Percentiles rank a stretch among this genome's conserved stretches.
Evolutionary conservation across 768 basidiomycete genomes (phyloP).

Genomic region (Crassisporium funariophilum): DNA sequence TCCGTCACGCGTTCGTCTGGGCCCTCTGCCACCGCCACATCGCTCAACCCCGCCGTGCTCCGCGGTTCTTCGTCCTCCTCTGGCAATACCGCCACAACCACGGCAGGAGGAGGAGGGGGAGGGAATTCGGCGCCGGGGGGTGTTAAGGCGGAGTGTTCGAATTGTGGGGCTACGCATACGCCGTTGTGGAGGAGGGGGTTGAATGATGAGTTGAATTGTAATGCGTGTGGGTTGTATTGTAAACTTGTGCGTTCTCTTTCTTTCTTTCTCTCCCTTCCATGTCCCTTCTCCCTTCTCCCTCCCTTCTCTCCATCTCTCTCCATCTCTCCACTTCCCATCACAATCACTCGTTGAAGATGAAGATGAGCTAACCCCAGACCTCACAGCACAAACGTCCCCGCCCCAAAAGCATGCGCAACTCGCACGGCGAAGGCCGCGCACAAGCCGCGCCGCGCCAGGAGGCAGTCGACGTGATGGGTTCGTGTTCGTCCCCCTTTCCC

Average conservation of each 20-base stretch:
- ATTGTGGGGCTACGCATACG: constrained; percentile 87
- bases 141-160: constrained; percentile 83
- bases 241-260: constrained; percentile 60
- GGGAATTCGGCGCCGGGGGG: constrained; percentile 52
- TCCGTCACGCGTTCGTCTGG: constrained; percentile 54
- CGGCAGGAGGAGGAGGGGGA: constrained; percentile 7
- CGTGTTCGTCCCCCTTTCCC: background rate
- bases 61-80: too few species aligned
- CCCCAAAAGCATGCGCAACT: constrained; percentile 84
- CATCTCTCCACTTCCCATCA: constrained; percentile 15
- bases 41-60: constrained; percentile 47
- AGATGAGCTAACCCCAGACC: too few species aligned
- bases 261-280: background rate
- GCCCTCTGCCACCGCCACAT: constrained; percentile 67
- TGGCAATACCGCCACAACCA: too few species aligned
- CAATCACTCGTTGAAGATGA: too few species aligned
- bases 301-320: constrained; percentile 13
- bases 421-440: constrained; percentile 70
- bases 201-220: constrained; percentile 89
- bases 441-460: constrained; percentile 68
- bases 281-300: constrained; percentile 7
- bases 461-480: constrained; percentile 72
- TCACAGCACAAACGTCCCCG: constrained; percentile 89
- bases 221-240: constrained; percentile 87
- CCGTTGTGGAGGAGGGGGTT: constrained; percentile 85